A percentile compares a stretch with the other conserved stretches of the same genome.
Conservation (phyloP, 495 filamentous ascomycete species). For the Durotheca rogersii region DNA sequence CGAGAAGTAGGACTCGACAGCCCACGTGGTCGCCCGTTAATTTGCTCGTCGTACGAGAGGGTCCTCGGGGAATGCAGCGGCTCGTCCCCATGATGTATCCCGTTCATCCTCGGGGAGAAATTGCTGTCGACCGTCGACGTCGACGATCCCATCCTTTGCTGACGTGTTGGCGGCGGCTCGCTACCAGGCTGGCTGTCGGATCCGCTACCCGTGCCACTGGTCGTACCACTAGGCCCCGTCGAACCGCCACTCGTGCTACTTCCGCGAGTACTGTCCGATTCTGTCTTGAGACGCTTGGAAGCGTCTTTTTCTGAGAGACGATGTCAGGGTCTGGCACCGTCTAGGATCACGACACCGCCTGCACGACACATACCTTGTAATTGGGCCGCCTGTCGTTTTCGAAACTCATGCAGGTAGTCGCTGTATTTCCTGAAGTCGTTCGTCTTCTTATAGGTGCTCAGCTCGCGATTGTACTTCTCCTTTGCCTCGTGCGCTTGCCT, state of each 20-base stretch:
- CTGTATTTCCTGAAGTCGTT: slow-evolving; percentile 58
- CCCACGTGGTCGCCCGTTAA: slow-evolving; percentile 21
- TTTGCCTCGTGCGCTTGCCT: slow-evolving; percentile 66
- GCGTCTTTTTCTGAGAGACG: slow-evolving; percentile 42
- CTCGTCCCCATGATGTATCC: slow-evolving; percentile 37
- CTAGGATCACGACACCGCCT: neutral
- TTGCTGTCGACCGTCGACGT: slow-evolving; percentile 40
- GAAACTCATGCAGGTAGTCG: slow-evolving; percentile 72
- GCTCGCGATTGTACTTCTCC: slow-evolving; percentile 65
- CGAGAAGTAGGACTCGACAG: slow-evolving; percentile 33
- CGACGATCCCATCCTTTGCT: slow-evolving; percentile 43
- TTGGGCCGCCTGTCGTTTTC: slow-evolving; percentile 58
- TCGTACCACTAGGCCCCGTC: slow-evolving; percentile 38
- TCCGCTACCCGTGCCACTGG: slow-evolving; percentile 42
- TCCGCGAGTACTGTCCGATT: slow-evolving; percentile 32
- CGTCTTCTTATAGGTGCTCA: slow-evolving; percentile 74
- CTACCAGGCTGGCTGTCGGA: slow-evolving; percentile 47
- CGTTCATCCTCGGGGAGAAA: slow-evolving; percentile 27
- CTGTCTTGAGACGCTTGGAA: slow-evolving; percentile 44
- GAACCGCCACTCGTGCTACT: slow-evolving; percentile 38
- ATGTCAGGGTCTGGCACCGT: neutral
- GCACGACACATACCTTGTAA: slow-evolving; percentile 43
- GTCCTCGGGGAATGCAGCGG: slow-evolving; percentile 37
- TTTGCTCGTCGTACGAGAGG: slow-evolving; percentile 21
- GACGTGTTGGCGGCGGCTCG: slow-evolving; percentile 44